A percentile compares a stretch with the other conserved stretches of the same genome.
Conservation (phyloP, 2,329 filamentous ascomycete species). For the Ascochyta koolunga region DNA sequence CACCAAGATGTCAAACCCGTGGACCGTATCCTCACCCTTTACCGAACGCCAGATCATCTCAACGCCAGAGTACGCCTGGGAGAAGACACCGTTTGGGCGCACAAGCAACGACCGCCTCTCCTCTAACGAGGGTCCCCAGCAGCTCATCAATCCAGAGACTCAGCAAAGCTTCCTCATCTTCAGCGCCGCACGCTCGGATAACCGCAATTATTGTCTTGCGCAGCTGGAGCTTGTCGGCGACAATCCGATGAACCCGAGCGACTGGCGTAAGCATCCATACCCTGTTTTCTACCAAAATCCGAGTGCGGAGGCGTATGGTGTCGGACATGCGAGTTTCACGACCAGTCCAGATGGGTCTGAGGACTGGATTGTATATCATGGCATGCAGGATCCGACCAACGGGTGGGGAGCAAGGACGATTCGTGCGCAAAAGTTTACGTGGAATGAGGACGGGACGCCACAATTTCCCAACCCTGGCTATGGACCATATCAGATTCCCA, state of each 20-base stretch:
- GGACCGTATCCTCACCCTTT: constrained; percentile 54
- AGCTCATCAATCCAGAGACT: constrained; percentile 55
- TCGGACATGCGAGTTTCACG: constrained; percentile 59
- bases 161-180: constrained; percentile 58
- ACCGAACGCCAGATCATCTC: constrained; percentile 56
- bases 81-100: constrained; percentile 59
- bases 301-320: constrained; percentile 53
- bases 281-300: constrained; percentile 59
- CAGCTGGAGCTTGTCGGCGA: constrained; percentile 57
- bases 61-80: constrained; percentile 56
- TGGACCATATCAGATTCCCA: constrained; percentile 51
- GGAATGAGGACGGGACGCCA: constrained; percentile 56
- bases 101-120: constrained; percentile 54
- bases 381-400: constrained; percentile 55
- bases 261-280: constrained; percentile 56
- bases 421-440: constrained; percentile 56
- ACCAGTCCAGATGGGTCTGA: constrained; percentile 56
- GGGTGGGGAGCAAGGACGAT: constrained; percentile 58
- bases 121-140: constrained; percentile 59
- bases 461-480: constrained; percentile 57
- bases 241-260: constrained; percentile 56
- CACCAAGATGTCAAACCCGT: constrained; percentile 56
- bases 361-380: constrained; percentile 61
- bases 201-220: constrained; percentile 60
- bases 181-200: constrained; percentile 57